Conservation (phyloP, 441 rosid species). For the Adansonia madagascariensis region DNA sequence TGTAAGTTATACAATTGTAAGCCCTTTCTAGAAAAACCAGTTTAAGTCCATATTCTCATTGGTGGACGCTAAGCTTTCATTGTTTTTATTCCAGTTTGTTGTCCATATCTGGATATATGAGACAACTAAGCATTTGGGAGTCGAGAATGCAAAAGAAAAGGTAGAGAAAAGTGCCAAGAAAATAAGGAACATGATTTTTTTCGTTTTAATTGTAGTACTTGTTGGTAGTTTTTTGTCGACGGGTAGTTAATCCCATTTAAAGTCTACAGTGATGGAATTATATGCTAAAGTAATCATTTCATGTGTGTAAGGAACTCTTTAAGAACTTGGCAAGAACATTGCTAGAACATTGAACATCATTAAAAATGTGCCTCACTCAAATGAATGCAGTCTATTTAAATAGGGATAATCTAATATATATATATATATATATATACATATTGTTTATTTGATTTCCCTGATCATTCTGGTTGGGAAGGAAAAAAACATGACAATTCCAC, state of each 20-base stretch:
- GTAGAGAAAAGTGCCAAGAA: background rate
- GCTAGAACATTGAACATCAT: background rate
- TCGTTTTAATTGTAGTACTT: background rate
- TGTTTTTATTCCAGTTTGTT: background rate
- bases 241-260: constrained; percentile 14
- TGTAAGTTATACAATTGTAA: background rate
- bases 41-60: background rate
- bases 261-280: background rate
- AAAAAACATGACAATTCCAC: background rate
- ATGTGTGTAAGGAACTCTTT: constrained; percentile 2
- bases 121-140: background rate
- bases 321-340: background rate
- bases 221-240: constrained; percentile 35
- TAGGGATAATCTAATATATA: background rate
- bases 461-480: background rate
- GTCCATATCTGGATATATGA: background rate
- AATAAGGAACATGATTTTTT: background rate
- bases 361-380: background rate
- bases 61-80: background rate
- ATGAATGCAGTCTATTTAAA: background rate
- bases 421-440: background rate
- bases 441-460: background rate
- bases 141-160: background rate
- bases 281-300: constrained; percentile 7
- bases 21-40: constrained; percentile 1